Evolutionary conservation across 768 basidiomycete species (phyloP), one percentile per base, ranked within the genome.

Genomic region (Lactarius evosmus): DNA sequence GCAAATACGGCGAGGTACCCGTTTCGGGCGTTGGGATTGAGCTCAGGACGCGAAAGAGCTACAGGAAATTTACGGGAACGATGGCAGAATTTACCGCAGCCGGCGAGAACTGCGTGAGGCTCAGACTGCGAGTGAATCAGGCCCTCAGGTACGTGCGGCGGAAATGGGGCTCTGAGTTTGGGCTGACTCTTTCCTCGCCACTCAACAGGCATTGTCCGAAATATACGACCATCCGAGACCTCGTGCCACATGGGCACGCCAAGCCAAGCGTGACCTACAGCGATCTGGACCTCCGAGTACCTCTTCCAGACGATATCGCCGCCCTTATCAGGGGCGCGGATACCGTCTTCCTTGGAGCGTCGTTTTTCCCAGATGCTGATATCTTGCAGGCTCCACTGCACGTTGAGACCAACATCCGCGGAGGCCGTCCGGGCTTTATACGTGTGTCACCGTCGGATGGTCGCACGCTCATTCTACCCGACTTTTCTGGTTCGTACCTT

Each of bases 151-250:
- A 30, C 40, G 38, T 27, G 29, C 16, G 19, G 40, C 4, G 8
- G 9, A 44, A 56, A 30, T 14, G 9, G 16, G 29, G 40, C 3
- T 40, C 12, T 14, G 4, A 9, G 32, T n/a, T 33, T 38, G 5
- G 34, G 27, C 44, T 30, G n/a, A 66, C 52, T 80, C 77, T 19
- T 16, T 46, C 22, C n/a, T 29, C 8, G 19, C 27, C 22, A 7
- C 27, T 51, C 9, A 25, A n/a, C 52, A 87, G 87, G 51, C 86
- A 86, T 62, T 88, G 86, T 69, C 87, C 86, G 12, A 88, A 88
- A 68, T 88, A 88, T 63, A 88, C 87, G 69, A 85, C 79, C 56
- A 70, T 81, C 41, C 81, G 85, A 14, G 77, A 84, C 14, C 74
- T 88, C 9, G 69, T 74, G n/a, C 75, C 84, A 1, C 72, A 78